Evolutionary conservation across 2,329 filamentous ascomycete species (phyloP).

Genomic region (Colletotrichum plurivorum): DNA sequence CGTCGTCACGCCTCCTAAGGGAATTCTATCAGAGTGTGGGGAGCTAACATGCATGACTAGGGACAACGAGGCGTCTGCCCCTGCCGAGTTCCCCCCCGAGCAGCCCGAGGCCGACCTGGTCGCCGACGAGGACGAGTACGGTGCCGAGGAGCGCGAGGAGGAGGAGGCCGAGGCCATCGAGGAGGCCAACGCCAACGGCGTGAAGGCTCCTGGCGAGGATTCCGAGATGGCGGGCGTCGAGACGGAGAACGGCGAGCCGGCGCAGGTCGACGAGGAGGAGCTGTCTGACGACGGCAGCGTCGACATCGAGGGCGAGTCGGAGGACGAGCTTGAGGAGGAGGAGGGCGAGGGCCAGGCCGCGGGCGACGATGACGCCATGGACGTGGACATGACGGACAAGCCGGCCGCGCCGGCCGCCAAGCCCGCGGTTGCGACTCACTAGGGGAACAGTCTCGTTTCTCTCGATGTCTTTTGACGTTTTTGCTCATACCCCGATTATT

Average conservation of each 20-base stretch:
- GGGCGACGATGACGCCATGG: conserved; percentile 63
- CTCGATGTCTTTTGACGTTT: conserved; percentile 32
- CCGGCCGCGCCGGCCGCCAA: conserved; percentile 48
- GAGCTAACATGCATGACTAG: conserved; percentile 59
- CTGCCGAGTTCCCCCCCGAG: conserved; percentile 95
- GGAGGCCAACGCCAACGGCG: conserved; percentile 60
- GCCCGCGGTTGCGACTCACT: conserved; percentile 47
- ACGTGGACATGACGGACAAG: conserved; percentile 61
- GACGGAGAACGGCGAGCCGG: conserved; percentile 54
- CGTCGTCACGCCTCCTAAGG: no score
- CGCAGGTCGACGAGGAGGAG: conserved; percentile 74
- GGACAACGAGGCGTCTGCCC: conserved; percentile 98
- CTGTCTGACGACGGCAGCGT: conserved; percentile 82
- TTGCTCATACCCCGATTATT: conserved; percentile 39
- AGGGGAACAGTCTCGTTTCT: conserved; percentile 15
- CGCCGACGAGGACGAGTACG: conserved; percentile 90
- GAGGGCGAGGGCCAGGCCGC: conserved; percentile 56
- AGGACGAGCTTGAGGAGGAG: conserved; percentile 79
- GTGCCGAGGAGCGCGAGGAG: conserved; percentile 87
- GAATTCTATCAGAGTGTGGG: no score
- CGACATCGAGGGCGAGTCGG: conserved; percentile 83
- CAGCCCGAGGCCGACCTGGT: conserved; percentile 94
- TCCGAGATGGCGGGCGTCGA: conserved; percentile 83
- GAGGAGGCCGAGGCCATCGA: conserved; percentile 71
- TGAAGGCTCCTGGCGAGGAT: conserved; percentile 71